Evolutionary conservation across 805 yeast species (phyloP).

Genomic region (Candida patagonica): DNA sequence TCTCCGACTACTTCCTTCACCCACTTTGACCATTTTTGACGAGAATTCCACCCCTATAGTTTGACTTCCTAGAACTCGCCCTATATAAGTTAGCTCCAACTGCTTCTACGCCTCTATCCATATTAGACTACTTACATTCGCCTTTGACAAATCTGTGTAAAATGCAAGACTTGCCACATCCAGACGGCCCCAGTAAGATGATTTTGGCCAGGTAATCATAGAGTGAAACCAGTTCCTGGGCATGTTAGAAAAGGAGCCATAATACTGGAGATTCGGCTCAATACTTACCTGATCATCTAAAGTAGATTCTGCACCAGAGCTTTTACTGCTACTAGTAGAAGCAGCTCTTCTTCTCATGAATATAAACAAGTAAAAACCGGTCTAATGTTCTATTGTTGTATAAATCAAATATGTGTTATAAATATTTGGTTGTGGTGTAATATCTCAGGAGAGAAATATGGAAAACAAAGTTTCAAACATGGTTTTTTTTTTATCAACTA

Average conservation of each 20-base stretch:
- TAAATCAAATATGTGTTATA: too few species aligned
- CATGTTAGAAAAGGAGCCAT: background rate
- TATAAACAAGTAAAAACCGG: too few species aligned
- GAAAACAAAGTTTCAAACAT: too few species aligned
- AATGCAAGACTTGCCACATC: conserved; percentile 39
- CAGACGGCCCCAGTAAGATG: conserved; percentile 38
- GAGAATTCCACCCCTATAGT: conserved; percentile 34
- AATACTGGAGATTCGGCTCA: too few species aligned
- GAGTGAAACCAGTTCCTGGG: conserved; percentile 16
- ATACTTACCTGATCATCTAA: conserved; percentile 12
- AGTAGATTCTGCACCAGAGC: conserved; percentile 14
- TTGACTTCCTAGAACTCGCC: conserved; percentile 28
- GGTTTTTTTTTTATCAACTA: too few species aligned
- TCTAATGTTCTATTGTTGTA: too few species aligned
- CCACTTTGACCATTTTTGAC: conserved; percentile 29
- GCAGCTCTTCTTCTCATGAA: conserved; percentile 19
- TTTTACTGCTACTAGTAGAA: conserved; percentile 18
- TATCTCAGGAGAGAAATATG: too few species aligned
- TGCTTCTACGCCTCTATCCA: background rate
- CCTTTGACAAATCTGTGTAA: conserved; percentile 33
- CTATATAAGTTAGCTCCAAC: conserved; percentile 9
- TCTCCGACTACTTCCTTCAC: conserved; percentile 18
- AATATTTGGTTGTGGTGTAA: too few species aligned
- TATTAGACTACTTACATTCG: conserved; percentile 22
- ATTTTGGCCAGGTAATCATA: conserved; percentile 32